Percentiles rank a stretch among this genome's conserved stretches.
These are phyloP conservation scores for Liquidambar formosana DNA, from an alignment of 164 flowering plant genomes.

Conservation along the genomic window DNA sequence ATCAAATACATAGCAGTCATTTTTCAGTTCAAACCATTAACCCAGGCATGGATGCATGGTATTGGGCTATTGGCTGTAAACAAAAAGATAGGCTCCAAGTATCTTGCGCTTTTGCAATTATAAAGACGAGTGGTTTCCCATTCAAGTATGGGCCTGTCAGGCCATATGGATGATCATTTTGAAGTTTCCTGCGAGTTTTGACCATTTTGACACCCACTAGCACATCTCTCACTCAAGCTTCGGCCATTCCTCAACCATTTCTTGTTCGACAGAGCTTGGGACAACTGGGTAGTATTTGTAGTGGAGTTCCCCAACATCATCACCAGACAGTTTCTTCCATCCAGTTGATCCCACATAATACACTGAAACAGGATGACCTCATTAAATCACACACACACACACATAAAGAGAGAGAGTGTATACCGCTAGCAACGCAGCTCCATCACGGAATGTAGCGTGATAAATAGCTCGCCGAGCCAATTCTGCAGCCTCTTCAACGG, in stretches of 20 bases:
- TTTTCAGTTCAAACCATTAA: no score
- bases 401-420: conserved; percentile 22
- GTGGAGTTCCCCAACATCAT: conserved; percentile 86
- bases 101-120: no score
- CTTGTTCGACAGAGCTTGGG: conserved; percentile 44
- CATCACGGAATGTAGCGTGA: conserved; percentile 94
- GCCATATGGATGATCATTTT: no score
- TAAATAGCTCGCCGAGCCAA: conserved; percentile 77
- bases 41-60: no score
- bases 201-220: no score
- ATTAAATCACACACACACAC: background rate
- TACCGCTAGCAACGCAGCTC: conserved; percentile 90
- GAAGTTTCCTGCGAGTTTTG: no score
- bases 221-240: conserved; percentile 15
- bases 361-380: conserved; percentile 36
- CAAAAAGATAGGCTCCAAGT: no score
- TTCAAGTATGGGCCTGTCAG: no score
- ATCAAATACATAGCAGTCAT: no score
- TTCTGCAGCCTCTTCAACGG: conserved; percentile 87
- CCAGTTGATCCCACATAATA: conserved; percentile 60
- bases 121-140: no score
- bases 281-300: conserved; percentile 73
- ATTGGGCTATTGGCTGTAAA: no score
- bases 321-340: conserved; percentile 87
- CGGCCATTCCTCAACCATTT: conserved; percentile 70